Evolutionary conservation across 1,139 yeast genomes (phyloP), one percentile per base, ranked within the genome.

Genomic region (Hyphopichia burtonii): DNA sequence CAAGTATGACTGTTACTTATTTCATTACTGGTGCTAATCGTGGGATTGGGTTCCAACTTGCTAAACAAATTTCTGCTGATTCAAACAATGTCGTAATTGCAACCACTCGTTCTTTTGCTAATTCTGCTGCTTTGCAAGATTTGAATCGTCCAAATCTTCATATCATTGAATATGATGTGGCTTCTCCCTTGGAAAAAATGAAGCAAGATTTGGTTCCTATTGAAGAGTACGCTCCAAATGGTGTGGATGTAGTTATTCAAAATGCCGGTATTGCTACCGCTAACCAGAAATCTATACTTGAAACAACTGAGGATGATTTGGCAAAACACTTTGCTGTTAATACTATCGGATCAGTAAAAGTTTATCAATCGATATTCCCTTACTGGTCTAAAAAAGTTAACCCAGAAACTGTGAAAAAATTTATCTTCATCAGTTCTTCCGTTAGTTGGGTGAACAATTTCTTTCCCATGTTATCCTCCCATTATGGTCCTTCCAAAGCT

Each of bases 401-500:
- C 18, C 31, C 37, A 9, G 47, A 44, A 12, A 34, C 41, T 9
- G 36, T 34, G n/a, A 48, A 47, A 41, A 44, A 40, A 39, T 32
- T 44, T 27, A 25, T 40, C 28, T 40, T 40, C 15, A 18, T 47
- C 9, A 39, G 46, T 4, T 31, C 42, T 9, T 7, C 12, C 11
- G 33, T 14, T 11, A 41, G 40, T 15, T 37, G 8, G 4, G 14
- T 15, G 6, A 25, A 35, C 12, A 27, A 27, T 20, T 23, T 4
- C n/a, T 12, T 35, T 22, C 19, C 32, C 6, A 12, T 27, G 15
- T 20, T 20, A 5, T 11, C 31, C 3, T 25, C 38, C 5, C 16
- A 14, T 5, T 66, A 66, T 44, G 71, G 71, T 11, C 51, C 51
- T 23, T 62, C 70, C 18, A 67, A 66, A 43, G 68, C 70, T n/a